Evolutionary conservation across 768 basidiomycete genomes (phyloP), one percentile per base, ranked within the genome.

Genomic region (Krasilnikovozyma curviuscula): DNA sequence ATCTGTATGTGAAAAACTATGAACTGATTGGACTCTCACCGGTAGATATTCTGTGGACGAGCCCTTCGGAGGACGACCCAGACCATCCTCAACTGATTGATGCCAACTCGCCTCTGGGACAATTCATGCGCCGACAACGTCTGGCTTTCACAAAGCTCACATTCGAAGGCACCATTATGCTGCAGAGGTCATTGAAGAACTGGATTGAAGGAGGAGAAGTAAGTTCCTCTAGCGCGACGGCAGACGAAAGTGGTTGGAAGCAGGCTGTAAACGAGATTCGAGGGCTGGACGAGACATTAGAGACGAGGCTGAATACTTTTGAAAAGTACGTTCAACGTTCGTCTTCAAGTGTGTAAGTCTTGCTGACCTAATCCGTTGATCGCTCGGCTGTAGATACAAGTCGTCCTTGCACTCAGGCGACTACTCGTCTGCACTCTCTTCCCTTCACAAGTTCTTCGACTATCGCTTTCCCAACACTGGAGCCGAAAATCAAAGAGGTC

Each of bases 401-500:
- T 72, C 73, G 48, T 74, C 71, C 9, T 59, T 70, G 19, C 67
- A 70, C 14, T 71, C 73, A 7, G 80, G 79, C 0, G 82, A 85
- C 61, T 76, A 76, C 53, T 75, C 74, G 40, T 55, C 72, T 10
- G 81, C 80, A 0, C 69, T 73, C 2, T 81, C 83, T 55, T 78
- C 75, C 56, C 63, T 85, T 37, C 72, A 81, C 30, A 67, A 74
- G 44, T 85, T 81, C 61, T 86, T 85, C 55, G 83, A 85, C 60
- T 83, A 85, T 50, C 78, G 75, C 57, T 85, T 86, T 57, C 78
- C 83, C 54, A 77, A 80, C 48, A 71, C 68, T 30, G 77, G 83
- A 85, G 60, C 84, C 82, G n/a, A 83, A 49, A 56, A 82, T 70
- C 7, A 10, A 16, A 37, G 83, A 16, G 79, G 79, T 8, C 63